A percentile compares a stretch with the other conserved stretches of the same genome.
Conservation (phyloP, 208 protist genomes). For the Trypanosoma boissoni region DNA sequence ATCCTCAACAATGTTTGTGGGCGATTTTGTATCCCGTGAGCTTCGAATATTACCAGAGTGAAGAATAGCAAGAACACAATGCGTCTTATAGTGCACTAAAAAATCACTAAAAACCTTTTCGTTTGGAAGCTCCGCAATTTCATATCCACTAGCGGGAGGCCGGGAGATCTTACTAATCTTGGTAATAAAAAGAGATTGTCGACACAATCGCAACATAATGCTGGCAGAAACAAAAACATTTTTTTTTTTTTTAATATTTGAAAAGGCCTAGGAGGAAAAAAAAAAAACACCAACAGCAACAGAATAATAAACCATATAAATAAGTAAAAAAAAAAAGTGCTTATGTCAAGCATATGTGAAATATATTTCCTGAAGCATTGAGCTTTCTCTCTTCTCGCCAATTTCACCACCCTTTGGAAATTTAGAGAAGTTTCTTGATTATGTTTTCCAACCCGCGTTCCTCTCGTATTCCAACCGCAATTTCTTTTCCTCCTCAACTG, state of each 20-base stretch:
- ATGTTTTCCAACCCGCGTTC: constrained; percentile 87
- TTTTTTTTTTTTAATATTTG: too few species aligned
- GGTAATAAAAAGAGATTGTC: constrained; percentile 39
- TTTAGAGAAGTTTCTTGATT: too few species aligned
- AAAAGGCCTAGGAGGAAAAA: constrained; percentile 2
- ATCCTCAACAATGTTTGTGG: constrained; percentile 36
- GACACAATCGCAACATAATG: constrained; percentile 33
- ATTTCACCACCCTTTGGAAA: too few species aligned
- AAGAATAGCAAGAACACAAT: constrained; percentile 59
- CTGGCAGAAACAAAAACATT: not conserved
- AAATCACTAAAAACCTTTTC: constrained; percentile 73
- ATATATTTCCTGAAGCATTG: too few species aligned
- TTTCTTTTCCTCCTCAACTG: constrained; percentile 57
- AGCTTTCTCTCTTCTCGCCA: not conserved
- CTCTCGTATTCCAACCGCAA: constrained; percentile 77
- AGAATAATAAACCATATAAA: too few species aligned
- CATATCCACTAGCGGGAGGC: constrained; percentile 75
- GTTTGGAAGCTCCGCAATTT: constrained; percentile 81
- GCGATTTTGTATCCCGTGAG: not conserved
- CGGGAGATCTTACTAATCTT: constrained; percentile 65
- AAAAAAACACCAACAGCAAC: too few species aligned
- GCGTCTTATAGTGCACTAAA: constrained; percentile 55
- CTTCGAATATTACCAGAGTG: constrained; percentile 44
- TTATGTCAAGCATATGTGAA: not conserved
- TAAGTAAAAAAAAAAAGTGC: constrained; percentile 6